Conservation (phyloP, 2,329 filamentous ascomycete species). For the Elsinoe ampelina region DNA sequence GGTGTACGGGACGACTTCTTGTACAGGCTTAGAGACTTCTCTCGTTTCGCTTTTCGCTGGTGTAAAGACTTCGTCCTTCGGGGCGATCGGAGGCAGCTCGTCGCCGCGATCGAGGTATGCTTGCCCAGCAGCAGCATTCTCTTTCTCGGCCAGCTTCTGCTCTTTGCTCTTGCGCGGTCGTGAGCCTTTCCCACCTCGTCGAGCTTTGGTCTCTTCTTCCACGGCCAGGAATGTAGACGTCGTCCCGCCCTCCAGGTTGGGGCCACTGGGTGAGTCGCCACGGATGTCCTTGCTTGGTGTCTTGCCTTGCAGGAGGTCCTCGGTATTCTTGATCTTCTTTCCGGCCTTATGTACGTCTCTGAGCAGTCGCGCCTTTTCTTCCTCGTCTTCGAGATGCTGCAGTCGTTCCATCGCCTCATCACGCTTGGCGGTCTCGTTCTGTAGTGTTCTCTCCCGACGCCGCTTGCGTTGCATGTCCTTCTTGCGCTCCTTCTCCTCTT, state of each 20-base stretch:
- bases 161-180: slow-evolving; percentile 82
- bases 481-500: slow-evolving; percentile 96
- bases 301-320: slow-evolving; percentile 75
- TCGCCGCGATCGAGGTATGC: slow-evolving; percentile 72
- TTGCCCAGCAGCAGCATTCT: slow-evolving; percentile 78
- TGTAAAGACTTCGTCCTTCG: slow-evolving; percentile 44
- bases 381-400: slow-evolving; percentile 67
- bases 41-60: slow-evolving; percentile 37
- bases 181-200: slow-evolving; percentile 17
- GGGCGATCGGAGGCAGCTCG: slow-evolving; percentile 54
- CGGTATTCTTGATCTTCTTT: slow-evolving; percentile 87
- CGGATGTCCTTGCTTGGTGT: slow-evolving; percentile 64
- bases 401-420: slow-evolving; percentile 69
- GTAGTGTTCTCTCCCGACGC: slow-evolving; percentile 86
- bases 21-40: slow-evolving; percentile 42
- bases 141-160: slow-evolving; percentile 59
- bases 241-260: slow-evolving; percentile 73
- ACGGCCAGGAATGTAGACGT: slow-evolving; percentile 68
- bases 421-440: slow-evolving; percentile 77
- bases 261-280: slow-evolving; percentile 60
- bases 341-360: slow-evolving; percentile 82
- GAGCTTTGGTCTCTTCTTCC: slow-evolving; percentile 18
- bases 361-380: slow-evolving; percentile 69
- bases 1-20: slow-evolving; percentile 49
- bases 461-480: slow-evolving; percentile 99